These are phyloP conservation scores for Limonium bicolor DNA, from an alignment of 148 eudicot genomes.

Conservation along the genomic window DNA sequence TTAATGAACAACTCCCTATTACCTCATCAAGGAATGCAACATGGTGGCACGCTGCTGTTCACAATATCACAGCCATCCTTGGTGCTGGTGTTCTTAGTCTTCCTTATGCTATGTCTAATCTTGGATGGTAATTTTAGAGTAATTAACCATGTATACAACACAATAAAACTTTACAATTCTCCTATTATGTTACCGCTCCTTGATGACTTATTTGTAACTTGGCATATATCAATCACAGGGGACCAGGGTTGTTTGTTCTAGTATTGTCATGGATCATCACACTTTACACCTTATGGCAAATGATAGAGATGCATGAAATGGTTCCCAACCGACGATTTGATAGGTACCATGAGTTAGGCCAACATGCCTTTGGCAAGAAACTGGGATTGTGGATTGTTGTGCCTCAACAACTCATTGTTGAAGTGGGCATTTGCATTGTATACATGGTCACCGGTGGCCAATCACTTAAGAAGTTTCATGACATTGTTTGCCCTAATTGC, in stretches of 20 bases:
- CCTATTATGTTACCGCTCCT: too few relatives aligned
- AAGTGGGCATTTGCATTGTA: constrained; percentile 3
- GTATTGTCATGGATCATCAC: constrained; percentile 20
- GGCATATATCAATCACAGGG: too few relatives aligned
- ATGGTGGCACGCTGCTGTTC: too few relatives aligned
- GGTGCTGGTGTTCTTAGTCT: too few relatives aligned
- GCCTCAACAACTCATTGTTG: constrained; percentile 8
- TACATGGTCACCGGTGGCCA: constrained; percentile 12
- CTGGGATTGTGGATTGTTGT: constrained; percentile 9
- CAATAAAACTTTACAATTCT: too few relatives aligned
- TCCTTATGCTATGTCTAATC: too few relatives aligned
- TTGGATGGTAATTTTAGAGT: too few relatives aligned
- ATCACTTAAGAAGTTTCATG: constrained; percentile 25
- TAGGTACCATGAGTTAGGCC: constrained; percentile 21
- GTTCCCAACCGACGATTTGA: constrained; percentile 22
- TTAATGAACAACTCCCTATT: too few relatives aligned
- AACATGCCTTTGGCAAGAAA: constrained; percentile 17
- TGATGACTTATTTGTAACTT: too few relatives aligned
- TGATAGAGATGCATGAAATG: constrained; percentile 28
- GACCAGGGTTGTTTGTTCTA: constrained; percentile 18
- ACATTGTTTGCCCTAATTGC: constrained; percentile 2
- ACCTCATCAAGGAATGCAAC: too few relatives aligned
- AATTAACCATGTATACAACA: too few relatives aligned
- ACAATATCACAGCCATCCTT: too few relatives aligned
- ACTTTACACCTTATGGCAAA: constrained; percentile 23